phyloP scores from a whole-genome alignment of 2,329 filamentous ascomycete genomes.

The Penicillium nordicum region DNA sequence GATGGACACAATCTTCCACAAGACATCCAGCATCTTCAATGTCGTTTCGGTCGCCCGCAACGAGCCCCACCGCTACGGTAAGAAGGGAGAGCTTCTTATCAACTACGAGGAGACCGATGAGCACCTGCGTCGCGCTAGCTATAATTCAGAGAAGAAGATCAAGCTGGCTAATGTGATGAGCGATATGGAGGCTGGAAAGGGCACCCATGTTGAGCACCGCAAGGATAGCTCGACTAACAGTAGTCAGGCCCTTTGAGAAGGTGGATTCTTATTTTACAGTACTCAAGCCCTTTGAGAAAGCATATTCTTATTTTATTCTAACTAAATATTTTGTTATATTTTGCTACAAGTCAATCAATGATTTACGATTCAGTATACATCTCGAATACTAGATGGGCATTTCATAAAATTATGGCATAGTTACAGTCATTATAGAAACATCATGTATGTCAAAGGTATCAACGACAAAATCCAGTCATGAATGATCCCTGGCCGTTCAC shows the following conservation, averaged over 20 bases:
- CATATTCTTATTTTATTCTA: background rate
- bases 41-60: constrained; percentile 51
- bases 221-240: constrained; percentile 15
- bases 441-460: background rate
- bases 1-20: constrained; percentile 63
- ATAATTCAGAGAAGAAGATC: constrained; percentile 17
- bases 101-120: constrained; percentile 46
- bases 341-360: background rate
- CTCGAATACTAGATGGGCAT: background rate
- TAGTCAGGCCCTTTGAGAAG: constrained; percentile 26
- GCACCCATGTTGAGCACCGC: constrained; percentile 19
- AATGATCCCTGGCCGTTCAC: background rate
- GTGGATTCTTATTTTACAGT: background rate
- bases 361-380: background rate
- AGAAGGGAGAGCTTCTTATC: constrained; percentile 55
- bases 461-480: background rate
- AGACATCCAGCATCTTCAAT: constrained; percentile 47
- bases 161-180: constrained; percentile 2
- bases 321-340: background rate
- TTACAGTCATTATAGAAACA: background rate
- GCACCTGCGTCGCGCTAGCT: constrained; percentile 30
- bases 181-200: constrained; percentile 21
- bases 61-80: constrained; percentile 54
- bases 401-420: background rate
- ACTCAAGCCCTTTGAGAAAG: constrained; percentile 25